Evolutionary conservation across 2,329 filamentous ascomycete species (phyloP), one percentile per base, ranked within the genome.

Genomic region (Cladosporium colombiae): DNA sequence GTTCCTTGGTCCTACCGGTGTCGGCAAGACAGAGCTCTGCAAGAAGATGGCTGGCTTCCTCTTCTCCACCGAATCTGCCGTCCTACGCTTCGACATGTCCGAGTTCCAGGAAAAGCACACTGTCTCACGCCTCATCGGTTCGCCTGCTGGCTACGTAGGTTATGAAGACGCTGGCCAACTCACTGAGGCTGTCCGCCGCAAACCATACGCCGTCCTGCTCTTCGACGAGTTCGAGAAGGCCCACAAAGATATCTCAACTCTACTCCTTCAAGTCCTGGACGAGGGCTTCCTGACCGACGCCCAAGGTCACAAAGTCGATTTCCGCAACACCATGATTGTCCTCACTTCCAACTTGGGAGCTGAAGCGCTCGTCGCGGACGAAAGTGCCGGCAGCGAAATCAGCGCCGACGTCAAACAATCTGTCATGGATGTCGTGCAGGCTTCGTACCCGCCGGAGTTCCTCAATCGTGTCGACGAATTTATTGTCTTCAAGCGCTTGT

Each of bases 201-300:
- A 98, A 78, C 95, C 95, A 0, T 98, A 98, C 72, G 93, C 94
- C 0, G 92, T 99, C 0, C 84, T 99, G 0, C 84, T 99, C 1
- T 96, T 99, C 72, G 95, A 99, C 76, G 95, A 98, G 76, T 98
- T 97, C 72, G 95, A 99, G 76, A 98, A 99, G 77, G 95, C 94
- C 0, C 95, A 98, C 76, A 89, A 92, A 63, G 95, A 99, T 73
- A 97, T 98, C 70, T 96, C 92, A 0, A 90, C 93, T 0, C 83
- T 99, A 3, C 85, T 99, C 4, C 86, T 99, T 4, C 95, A 98
- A 78, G 94, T 98, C 0, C 86, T 99, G 0, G 95, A 98, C 75
- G 95, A 98, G 77, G 95, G 95, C 2, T 97, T 95, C 81, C 85
- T 99, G 59, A 98, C 94, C 0, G 95, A 98, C 76, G 89, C 92